A percentile compares a stretch with the other conserved stretches of the same genome.
Evolutionary conservation across 352 stramenopile genomes (phyloP).

Genomic region (Pelagophyceae sp.): DNA sequence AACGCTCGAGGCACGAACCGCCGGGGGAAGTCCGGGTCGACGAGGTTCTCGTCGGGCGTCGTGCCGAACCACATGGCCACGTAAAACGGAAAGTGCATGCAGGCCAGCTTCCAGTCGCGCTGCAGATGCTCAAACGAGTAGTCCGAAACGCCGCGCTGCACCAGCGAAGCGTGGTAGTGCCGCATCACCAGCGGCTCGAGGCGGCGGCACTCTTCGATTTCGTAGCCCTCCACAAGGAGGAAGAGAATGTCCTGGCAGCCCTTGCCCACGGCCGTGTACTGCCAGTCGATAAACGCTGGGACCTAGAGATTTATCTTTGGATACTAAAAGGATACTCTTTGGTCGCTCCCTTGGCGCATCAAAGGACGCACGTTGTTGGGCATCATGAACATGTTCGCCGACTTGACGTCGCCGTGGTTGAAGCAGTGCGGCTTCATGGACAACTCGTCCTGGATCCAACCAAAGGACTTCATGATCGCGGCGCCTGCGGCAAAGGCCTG

Average conservation of each 20-base stretch:
- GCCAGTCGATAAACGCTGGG: slow-evolving; percentile 14
- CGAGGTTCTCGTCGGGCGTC: slow-evolving; percentile 11
- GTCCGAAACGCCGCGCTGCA: neutral
- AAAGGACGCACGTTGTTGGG: neutral
- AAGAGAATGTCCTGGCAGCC: slow-evolving; percentile 13
- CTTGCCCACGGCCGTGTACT: slow-evolving; percentile 16
- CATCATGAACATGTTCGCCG: slow-evolving; percentile 17
- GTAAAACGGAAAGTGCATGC: slow-evolving; percentile 13
- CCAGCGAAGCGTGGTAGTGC: slow-evolving; percentile 11
- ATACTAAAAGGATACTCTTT: too few relatives aligned
- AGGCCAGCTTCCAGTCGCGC: slow-evolving; percentile 7
- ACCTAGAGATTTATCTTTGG: too few relatives aligned
- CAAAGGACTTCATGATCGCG: neutral
- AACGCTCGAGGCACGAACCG: slow-evolving; percentile 5
- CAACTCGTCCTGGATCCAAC: slow-evolving; percentile 6
- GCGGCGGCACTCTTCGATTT: slow-evolving; percentile 6
- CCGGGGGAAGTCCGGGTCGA: slow-evolving; percentile 12
- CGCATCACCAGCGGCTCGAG: neutral
- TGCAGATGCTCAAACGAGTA: slow-evolving; percentile 2
- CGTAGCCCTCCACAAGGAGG: slow-evolving; percentile 12
- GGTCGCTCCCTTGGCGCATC: too few relatives aligned
- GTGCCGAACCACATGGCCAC: slow-evolving; percentile 19
- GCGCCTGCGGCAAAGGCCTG: neutral
- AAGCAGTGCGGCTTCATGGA: slow-evolving; percentile 4
- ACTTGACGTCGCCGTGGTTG: slow-evolving; percentile 16